Conservation (phyloP, 2,329 filamentous ascomycete genomes). For the Lecanoromycetidae sp. region DNA sequence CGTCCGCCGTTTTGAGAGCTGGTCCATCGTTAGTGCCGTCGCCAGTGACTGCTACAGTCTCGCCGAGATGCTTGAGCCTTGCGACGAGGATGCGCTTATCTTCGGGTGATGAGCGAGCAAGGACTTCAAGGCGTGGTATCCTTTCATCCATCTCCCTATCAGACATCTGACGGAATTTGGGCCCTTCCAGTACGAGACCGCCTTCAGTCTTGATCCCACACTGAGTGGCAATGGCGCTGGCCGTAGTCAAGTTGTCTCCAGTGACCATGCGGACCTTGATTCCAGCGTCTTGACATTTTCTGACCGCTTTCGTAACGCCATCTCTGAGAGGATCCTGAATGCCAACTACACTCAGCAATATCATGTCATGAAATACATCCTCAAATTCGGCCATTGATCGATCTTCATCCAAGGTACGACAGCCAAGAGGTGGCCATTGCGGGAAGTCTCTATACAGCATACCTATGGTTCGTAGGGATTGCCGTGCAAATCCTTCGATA, state of each 20-base stretch:
- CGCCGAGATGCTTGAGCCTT: conserved; percentile 42
- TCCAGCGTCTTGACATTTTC: conserved; percentile 54
- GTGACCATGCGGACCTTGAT: conserved; percentile 65
- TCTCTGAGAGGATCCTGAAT: conserved; percentile 63
- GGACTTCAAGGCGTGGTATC: conserved; percentile 46
- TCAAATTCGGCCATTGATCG: conserved; percentile 52
- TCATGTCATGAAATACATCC: conserved; percentile 59
- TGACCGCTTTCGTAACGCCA: conserved; percentile 56
- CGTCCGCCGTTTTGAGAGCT: conserved; percentile 46
- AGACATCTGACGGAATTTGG: conserved; percentile 50
- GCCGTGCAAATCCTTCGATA: conserved; percentile 32
- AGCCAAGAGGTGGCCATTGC: conserved; percentile 50
- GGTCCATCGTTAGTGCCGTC: conserved; percentile 51
- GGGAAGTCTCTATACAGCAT: conserved; percentile 63
- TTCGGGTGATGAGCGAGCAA: conserved; percentile 47
- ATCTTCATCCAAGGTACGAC: conserved; percentile 48
- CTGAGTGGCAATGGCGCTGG: conserved; percentile 59
- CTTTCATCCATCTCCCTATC: conserved; percentile 47
- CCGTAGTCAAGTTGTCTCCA: conserved; percentile 60
- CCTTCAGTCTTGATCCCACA: conserved; percentile 54
- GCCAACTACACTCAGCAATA: conserved; percentile 58
- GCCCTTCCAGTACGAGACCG: conserved; percentile 57
- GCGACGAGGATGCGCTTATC: conserved; percentile 50
- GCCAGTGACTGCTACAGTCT: conserved; percentile 47
- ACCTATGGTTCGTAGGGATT: conserved; percentile 63